These are phyloP conservation scores for Alternaria triticina DNA, from an alignment of 2,329 filamentous ascomycete species.

Conservation along the genomic window DNA sequence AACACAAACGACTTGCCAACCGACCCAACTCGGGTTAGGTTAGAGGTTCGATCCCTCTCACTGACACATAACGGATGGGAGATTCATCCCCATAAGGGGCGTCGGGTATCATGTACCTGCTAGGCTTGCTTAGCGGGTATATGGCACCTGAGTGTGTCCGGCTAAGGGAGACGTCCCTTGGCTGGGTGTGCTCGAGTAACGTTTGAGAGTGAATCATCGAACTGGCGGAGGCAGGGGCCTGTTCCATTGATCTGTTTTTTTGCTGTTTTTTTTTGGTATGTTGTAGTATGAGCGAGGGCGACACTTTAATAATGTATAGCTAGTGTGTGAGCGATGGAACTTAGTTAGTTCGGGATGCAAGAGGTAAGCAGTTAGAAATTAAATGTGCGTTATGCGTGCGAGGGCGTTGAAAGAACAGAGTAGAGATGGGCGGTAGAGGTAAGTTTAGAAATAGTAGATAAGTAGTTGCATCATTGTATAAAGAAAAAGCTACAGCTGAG, in stretches of 20 bases:
- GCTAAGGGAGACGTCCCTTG: background rate
- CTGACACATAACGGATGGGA: background rate
- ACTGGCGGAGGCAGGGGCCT: background rate
- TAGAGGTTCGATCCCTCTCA: background rate
- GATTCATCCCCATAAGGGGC: background rate
- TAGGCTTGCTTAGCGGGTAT: background rate
- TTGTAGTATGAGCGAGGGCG: background rate
- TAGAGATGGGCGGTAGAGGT: background rate
- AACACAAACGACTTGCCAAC: background rate
- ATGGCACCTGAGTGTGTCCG: background rate
- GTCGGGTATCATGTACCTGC: background rate
- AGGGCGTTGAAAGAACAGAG: background rate
- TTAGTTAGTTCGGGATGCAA: background rate
- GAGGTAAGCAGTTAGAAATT: background rate
- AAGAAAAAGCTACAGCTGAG: background rate
- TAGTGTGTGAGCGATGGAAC: background rate
- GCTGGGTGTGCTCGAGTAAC: background rate
- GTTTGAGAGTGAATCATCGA: background rate
- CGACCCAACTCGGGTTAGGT: background rate
- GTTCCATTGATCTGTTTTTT: background rate
- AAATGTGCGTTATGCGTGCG: background rate
- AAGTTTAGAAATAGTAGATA: background rate
- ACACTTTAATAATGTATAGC: background rate
- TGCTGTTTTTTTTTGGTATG: background rate
- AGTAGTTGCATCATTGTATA: background rate